phyloP scores from a whole-genome alignment of 2,329 filamentous ascomycete genomes.

The Neofusicoccum parvum region DNA sequence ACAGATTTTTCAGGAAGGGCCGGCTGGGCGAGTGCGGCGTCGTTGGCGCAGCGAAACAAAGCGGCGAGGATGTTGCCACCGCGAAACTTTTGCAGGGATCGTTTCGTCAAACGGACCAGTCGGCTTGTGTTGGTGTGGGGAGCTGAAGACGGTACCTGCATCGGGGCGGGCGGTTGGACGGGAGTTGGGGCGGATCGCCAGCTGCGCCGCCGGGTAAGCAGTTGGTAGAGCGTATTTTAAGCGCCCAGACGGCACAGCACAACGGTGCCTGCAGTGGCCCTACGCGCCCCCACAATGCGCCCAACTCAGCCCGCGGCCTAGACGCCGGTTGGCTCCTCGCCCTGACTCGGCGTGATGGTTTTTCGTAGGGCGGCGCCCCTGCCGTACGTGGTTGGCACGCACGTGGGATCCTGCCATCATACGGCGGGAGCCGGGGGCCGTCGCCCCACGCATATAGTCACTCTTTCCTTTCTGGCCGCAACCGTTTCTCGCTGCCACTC shows the following conservation, averaged over 20 bases:
- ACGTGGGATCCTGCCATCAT: not conserved
- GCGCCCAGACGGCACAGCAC: slow-evolving; percentile 5
- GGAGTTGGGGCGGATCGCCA: not conserved
- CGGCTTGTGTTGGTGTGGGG: not conserved
- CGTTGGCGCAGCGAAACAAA: no score
- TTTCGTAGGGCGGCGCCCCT: not conserved
- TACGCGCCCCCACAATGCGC: not conserved
- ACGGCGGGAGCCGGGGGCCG: no score
- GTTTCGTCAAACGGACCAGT: not conserved
- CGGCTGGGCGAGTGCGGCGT: not conserved
- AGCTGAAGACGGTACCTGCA: slow-evolving; percentile 8
- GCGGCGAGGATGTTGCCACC: not conserved
- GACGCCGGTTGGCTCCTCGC: not conserved
- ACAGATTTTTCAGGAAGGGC: no score
- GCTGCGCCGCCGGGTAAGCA: not conserved
- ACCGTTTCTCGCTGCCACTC: not conserved
- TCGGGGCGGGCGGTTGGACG: not conserved
- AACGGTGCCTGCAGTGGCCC: not conserved
- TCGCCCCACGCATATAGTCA: not conserved
- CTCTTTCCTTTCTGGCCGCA: not conserved
- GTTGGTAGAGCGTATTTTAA: not conserved
- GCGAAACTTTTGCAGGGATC: not conserved
- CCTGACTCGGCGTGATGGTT: not conserved
- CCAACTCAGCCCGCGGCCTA: not conserved
- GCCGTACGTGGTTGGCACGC: not conserved